Base-by-base conservation (phyloP, 129 eudicot species). In the Flaveria ramosissima region DNA sequence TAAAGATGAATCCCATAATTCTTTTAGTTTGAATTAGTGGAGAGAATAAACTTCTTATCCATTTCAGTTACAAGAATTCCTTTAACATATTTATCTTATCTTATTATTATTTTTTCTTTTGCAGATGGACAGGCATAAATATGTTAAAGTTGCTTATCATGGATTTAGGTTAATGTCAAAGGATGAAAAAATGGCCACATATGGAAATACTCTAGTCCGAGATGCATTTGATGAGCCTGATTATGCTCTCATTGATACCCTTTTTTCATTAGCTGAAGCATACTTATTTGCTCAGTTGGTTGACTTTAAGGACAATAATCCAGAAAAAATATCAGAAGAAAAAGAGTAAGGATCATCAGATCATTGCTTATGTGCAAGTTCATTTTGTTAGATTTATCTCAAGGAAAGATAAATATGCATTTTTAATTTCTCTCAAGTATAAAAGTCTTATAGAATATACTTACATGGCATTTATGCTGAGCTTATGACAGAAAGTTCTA, bases 61-160 rank as follows among this genome's bases (percentile, higher is more conserved):
- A 11, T 77, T 73, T 62, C 45, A 16, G 10, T 9, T 67, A 51
- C 47, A 53, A 46, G 62, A 61, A 56, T 45, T 66, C 26, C 48
- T 19, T 0, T 21, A 53, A 52, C 21, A 48, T n/a, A 14, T 43
- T 19, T 61, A 32, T 63, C 24, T 73, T 32, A 32, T 32, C 39
- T 32, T 32, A 32, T 32, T 32, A 32, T 32, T 59, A 8, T 13
- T 0, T 61, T 4, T 26, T 61, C 9, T 39, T 26, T 0, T 59
- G 57, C 88, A 94, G 99, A 94, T 94, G 99, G 99, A 94, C 72
- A 83, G 99, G 32, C 99, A 94, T 86, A 94, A 94, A 47, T 94
- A 94, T 74, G 99, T 94, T 43, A 94, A 94, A 84, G 97, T 94
- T 74, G 99, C 99, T 14, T 94, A 91, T 76, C 99, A 94, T 78